These are phyloP conservation scores for Globisporangium apiculatum DNA, from an alignment of 352 stramenopile species.

Conservation along the genomic window DNA sequence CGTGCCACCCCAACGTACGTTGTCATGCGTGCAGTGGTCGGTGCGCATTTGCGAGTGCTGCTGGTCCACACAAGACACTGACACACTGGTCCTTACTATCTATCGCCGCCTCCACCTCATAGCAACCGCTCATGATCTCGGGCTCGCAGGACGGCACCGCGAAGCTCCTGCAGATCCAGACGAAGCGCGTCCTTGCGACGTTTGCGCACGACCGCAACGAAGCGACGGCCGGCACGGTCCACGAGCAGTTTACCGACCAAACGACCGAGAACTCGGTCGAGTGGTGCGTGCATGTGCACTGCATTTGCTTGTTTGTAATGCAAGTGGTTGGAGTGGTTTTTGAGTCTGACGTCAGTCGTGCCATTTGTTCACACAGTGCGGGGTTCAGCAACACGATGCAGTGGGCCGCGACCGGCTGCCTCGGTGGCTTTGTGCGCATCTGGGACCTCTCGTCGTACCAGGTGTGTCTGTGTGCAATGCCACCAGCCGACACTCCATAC, in stretches of 20 bases:
- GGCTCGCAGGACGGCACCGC: constrained; percentile 93
- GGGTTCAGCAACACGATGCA: constrained; percentile 93
- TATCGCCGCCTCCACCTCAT: background rate
- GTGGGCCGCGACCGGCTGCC: constrained; percentile 93
- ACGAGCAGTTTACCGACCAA: constrained; percentile 28
- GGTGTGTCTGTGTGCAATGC: constrained; percentile 16
- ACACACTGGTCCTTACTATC: background rate
- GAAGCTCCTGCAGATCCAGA: constrained; percentile 90
- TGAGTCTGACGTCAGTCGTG: background rate
- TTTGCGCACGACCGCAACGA: constrained; percentile 69
- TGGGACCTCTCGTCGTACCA: constrained; percentile 92
- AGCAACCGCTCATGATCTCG: constrained; percentile 90
- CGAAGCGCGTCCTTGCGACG: constrained; percentile 91
- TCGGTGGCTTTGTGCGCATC: constrained; percentile 93
- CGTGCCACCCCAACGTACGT: constrained; percentile 78
- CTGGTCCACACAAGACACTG: background rate
- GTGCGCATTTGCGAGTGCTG: background rate
- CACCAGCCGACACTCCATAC: background rate
- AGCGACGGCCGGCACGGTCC: constrained; percentile 36
- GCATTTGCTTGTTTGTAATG: too few species aligned
- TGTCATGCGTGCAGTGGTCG: too few species aligned
- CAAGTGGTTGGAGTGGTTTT: too few species aligned
- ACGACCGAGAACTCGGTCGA: constrained; percentile 81
- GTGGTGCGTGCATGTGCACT: constrained; percentile 34
- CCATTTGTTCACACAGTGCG: constrained; percentile 40